Evolutionary conservation across 163 green algal genomes (phyloP).

Genomic region (Scenedesmus sp.): DNA sequence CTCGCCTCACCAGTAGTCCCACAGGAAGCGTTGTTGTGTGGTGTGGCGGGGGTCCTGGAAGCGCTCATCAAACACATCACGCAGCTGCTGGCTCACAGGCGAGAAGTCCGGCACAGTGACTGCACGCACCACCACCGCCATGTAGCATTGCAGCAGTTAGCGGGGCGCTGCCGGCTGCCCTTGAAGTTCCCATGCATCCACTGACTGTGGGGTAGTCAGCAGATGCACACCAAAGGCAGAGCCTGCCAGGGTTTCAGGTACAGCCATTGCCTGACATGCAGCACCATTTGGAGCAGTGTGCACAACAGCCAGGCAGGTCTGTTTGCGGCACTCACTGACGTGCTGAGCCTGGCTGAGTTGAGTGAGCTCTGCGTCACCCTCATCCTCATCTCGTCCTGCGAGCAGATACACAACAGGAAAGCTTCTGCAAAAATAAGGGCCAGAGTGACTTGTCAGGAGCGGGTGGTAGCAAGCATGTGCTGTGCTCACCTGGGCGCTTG

Average conservation of each 20-base stretch:
- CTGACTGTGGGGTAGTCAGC: too few species aligned
- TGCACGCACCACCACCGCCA: background rate
- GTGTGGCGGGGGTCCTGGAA: constrained; percentile 69
- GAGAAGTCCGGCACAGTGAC: constrained; percentile 61
- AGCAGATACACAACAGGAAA: background rate
- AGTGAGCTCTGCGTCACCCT: constrained; percentile 46
- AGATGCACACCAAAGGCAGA: too few species aligned
- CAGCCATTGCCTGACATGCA: background rate
- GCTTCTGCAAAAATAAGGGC: too few species aligned
- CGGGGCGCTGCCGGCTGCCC: too few species aligned
- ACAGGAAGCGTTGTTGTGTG: constrained; percentile 76
- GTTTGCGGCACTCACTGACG: constrained; percentile 37
- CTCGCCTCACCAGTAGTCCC: constrained; percentile 79
- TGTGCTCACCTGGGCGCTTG: background rate
- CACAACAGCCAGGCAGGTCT: background rate
- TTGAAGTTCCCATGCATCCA: background rate
- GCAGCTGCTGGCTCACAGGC: constrained; percentile 32
- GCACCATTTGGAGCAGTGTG: background rate
- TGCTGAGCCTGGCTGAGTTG: constrained; percentile 62
- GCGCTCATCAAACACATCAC: constrained; percentile 68
- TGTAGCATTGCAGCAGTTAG: background rate
- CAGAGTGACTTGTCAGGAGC: background rate
- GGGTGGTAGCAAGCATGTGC: background rate
- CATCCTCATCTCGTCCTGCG: constrained; percentile 11
- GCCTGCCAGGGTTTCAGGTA: too few species aligned